Evolutionary conservation across 164 flowering plant genomes (phyloP), one percentile per base, ranked within the genome.

Genomic region (Chimonanthus salicifolius): DNA sequence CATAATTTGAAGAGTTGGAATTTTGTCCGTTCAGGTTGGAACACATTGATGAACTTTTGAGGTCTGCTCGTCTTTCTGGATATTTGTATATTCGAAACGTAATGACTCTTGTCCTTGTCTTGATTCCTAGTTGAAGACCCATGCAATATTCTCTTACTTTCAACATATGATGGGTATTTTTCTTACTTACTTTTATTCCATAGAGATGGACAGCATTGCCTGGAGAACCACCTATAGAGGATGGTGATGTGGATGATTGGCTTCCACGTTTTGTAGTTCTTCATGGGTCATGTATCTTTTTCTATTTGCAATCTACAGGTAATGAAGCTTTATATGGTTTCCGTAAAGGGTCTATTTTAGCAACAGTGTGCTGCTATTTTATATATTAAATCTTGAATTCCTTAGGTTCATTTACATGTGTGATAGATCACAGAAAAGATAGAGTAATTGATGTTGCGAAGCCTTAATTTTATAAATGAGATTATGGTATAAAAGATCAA

Each of bases 231-330:
- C 96, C 88, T 60, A 89, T 93, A 43, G 98, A 93, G 82, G 99
- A 95, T 78, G 74, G 87, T 70, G 98, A 94, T 46, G 90, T 94
- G 68, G 96, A 94, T 81, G 99, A 94, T 75, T 94, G 97, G 98
- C 90, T 94, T 79, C 97, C 97, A 47, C 96, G 96, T 60, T 95
- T 95, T 76, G 82, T 87, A 74, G 97, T 95, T 67, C 94, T 95
- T 64, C 96, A 93, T 18, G 99, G 99, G 7, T 58, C 88, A 8
- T 93, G 99, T 74, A 82, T 95, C 70, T 95, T 84, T 81, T 87
- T 95, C 82, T 93, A 87, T 79, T 74, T 89, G 64, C 45, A 66
- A 45, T 88, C 88, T 33, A 88, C 94, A 75, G 99, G 99, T 91
- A 85, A 60, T 54, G 60, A 54, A 11, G 11, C 60, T n/a, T 54